Conservation (phyloP, 129 eudicot genomes). For the carrot (Daucus carota) region DH1_v3.0 NC_030381.2:29382501-29383000, state of each 20-base stretch:
- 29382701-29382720: constrained; percentile 69
- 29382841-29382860: background rate
- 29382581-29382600: background rate
- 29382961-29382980: no score
- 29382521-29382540: background rate
- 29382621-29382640: background rate
- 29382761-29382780: constrained; percentile 70
- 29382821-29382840: constrained; percentile 70
- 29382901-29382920: background rate
- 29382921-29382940: background rate
- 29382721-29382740: constrained; percentile 89
- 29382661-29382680: background rate
- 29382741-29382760: constrained; percentile 75
- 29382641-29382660: background rate
- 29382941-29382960: background rate
- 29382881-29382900: background rate
- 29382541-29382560: background rate
- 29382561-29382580: background rate
- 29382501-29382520: background rate
- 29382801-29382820: constrained; percentile 91
- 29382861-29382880: background rate
- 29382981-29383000: no score
- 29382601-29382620: background rate
- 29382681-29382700: background rate
- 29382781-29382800: constrained; percentile 78